These are phyloP conservation scores for Diaporthe vaccinii DNA, from an alignment of 2,329 filamentous ascomycete genomes.

Conservation along the genomic window DNA sequence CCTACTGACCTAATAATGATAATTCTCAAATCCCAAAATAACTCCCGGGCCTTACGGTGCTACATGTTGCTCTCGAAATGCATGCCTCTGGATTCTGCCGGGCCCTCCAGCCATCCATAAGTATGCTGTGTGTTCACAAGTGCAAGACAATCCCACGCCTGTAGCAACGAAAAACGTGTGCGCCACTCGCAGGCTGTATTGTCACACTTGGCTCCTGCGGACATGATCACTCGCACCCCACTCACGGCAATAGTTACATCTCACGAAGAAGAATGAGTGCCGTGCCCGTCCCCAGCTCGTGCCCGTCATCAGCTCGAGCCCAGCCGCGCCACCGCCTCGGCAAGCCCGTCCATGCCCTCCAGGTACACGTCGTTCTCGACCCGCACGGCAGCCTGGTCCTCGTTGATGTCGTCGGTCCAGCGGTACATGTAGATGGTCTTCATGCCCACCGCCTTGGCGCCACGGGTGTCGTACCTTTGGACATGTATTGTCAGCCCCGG, in stretches of 20 bases:
- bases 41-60: neutral
- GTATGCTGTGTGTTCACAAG: too few species aligned
- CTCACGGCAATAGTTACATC: too few species aligned
- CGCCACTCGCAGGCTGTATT: too few species aligned
- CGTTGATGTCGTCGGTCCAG: conserved; percentile 66
- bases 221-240: too few species aligned
- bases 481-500: neutral
- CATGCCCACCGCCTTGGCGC: conserved; percentile 62
- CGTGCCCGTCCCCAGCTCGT: neutral
- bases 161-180: too few species aligned
- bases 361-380: conserved; percentile 55
- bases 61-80: neutral
- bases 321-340: conserved; percentile 36
- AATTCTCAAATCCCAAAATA: neutral
- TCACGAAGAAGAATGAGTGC: too few species aligned
- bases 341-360: conserved; percentile 43
- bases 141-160: too few species aligned
- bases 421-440: conserved; percentile 66
- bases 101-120: too few species aligned
- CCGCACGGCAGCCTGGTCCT: conserved; percentile 57
- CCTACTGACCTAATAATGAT: conserved; percentile 20
- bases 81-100: too few species aligned
- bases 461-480: conserved; percentile 65
- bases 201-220: too few species aligned
- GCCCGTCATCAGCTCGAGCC: neutral